Evolutionary conservation across 768 basidiomycete species (phyloP), one percentile per base, ranked within the genome.

Genomic region (Hirschioporus abietinus): DNA sequence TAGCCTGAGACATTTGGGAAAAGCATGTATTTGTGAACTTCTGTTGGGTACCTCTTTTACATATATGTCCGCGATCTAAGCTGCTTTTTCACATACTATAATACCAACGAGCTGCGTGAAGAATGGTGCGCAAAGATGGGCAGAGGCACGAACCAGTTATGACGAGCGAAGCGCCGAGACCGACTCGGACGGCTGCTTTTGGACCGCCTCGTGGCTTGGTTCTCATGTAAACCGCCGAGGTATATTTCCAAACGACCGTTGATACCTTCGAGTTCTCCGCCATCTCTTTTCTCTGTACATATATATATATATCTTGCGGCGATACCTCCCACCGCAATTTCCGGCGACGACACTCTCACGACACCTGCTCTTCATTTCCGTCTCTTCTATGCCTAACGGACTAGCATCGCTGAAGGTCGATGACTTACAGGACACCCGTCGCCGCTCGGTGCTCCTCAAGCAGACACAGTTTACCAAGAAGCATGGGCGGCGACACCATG

Each of bases 401-500:
- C 60, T 17, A 17, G 25, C 30, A 12, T 34, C 30, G 30, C 60
- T 34, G 25, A 25, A 25, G 24, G 25, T 34, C 30, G 60, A 61
- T 17, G 24, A 25, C 60, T 23, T 34, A 8, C 23, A 18, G 15
- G 60, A 61, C 60, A 25, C 60, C 23, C 60, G 60, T 12, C 24
- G 60, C 25, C 60, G 60, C 30, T 61, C 60, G 12, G 30, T 61
- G 60, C 30, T 61, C 24, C 24, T 61, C 67, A 89, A 84, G 74
- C 88, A 90, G 73, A 82, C 79, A 66, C 83, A 83, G 63, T 90
- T 89, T 72, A 72, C 82, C 58, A 73, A 76, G 70, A 89, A 88
- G 71, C 74, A 88, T 71, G 90, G 90, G 60, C 84, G 83, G 61
- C 81, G 80, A 65, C 87, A 89, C 67, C 91, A 92, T 73, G 80